phyloP scores from a whole-genome alignment of 192 early-diverging fungal genomes.

The Linnemannia schmuckeri region DNA sequence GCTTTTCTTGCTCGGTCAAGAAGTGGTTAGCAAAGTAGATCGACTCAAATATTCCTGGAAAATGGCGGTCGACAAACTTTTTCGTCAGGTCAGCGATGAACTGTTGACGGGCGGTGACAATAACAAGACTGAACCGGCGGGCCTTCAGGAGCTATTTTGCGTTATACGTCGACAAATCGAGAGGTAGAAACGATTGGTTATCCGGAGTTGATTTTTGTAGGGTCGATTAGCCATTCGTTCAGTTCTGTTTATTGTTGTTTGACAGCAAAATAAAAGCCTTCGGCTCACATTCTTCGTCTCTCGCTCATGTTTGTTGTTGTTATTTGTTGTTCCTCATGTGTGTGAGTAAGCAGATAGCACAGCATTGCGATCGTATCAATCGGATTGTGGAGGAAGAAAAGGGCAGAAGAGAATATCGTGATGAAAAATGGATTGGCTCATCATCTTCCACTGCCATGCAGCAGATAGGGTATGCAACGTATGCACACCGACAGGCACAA shows the following conservation, averaged over 20 bases:
- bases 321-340: not conserved
- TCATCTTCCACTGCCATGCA: not conserved
- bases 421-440: not conserved
- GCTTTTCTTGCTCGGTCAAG: conserved; percentile 64
- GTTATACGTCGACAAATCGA: not conserved
- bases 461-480: not conserved
- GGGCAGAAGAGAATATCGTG: not conserved
- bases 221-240: conserved; percentile 2
- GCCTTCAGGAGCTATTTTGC: conserved; percentile 58
- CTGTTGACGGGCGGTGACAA: conserved; percentile 72
- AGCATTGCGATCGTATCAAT: not conserved
- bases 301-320: not conserved
- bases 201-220: not conserved
- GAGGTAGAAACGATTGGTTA: not conserved
- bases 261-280: not conserved
- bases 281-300: not conserved
- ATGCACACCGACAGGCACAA: not conserved
- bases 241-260: not conserved
- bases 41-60: conserved; percentile 72
- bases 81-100: conserved; percentile 69
- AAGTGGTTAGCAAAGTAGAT: conserved; percentile 73
- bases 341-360: not conserved
- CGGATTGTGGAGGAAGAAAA: not conserved
- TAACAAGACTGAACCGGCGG: conserved; percentile 65
- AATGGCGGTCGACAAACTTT: conserved; percentile 67